Base-by-base conservation (phyloP, 2,329 filamentous ascomycete species). In the Fusarium sp. region DNA sequence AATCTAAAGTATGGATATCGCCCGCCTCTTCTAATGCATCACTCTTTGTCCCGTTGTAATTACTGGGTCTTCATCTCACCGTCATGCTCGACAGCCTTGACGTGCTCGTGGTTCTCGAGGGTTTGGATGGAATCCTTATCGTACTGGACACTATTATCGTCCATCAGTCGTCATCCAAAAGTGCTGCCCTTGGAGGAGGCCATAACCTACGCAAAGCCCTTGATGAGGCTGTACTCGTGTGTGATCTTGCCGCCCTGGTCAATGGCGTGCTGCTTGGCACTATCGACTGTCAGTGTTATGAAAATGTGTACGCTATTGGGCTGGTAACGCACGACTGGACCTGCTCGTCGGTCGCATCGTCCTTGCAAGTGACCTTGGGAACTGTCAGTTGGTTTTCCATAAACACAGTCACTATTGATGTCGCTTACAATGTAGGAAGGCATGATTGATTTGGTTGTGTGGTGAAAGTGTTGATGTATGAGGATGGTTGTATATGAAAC, bases 221-320 rank as follows among this genome's bases (percentile, higher is more conserved):
- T 97, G 86, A 97, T 94, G 74, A 97, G 82, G 65, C 83, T 91
- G 85, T 93, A 97, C 79, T 96, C 92, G 74, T 96, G 90, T 57
- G 83, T 88, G 82, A 98, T 96, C 80, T 88, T 89, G 78, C 94
- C 95, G 77, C 95, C 95, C 78, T 95, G 89, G 41, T 91, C 86
- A 63, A 79, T 82, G 73, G 90, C 92, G 62, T 90, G 83, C 79
- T 94, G 83, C 89, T 97, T 97, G 65, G 92, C 91, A 53, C 92
- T 94, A 74, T 70, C 18, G n/a, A 28, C 11, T 35, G 35, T 52
- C 23, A 47, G 41, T 29, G 29, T 43, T 16, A 37, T 16, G 24
- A 21, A 2, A 57, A 38, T 21, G 21, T 29, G 13, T 54, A 26
- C 21, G 42, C 12, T 60, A 21, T 43, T 20, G 23, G n/a, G 20